These are phyloP conservation scores for Podospora pseudocomata DNA, from an alignment of 495 filamentous ascomycete species.

Conservation along the genomic window DNA sequence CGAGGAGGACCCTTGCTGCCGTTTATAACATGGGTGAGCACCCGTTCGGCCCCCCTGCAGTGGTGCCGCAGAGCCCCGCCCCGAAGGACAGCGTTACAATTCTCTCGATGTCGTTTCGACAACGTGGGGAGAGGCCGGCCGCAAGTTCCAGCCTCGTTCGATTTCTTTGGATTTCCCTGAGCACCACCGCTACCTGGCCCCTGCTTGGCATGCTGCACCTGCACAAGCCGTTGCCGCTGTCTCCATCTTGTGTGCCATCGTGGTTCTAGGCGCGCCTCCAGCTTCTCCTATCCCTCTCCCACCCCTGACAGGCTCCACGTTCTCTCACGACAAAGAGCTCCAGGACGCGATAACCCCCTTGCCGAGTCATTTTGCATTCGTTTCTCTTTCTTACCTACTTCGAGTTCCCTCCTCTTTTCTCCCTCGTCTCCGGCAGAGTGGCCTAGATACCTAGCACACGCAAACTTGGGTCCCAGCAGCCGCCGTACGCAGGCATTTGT, in stretches of 20 bases:
- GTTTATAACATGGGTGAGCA: constrained; percentile 7
- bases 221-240: constrained; percentile 9
- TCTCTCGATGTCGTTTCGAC: constrained; percentile 14
- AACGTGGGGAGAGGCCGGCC: constrained; percentile 9
- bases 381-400: constrained; percentile 10
- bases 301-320: constrained; percentile 25
- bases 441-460: constrained; percentile 8
- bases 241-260: constrained; percentile 1
- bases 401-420: constrained; percentile 15
- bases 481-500: constrained; percentile 47
- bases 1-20: constrained; percentile 10
- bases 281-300: constrained; percentile 5
- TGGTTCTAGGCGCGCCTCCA: constrained; percentile 1
- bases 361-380: constrained; percentile 22
- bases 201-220: constrained; percentile 14
- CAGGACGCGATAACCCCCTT: constrained; percentile 12
- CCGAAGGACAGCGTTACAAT: constrained; percentile 2
- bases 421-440: constrained; percentile 1
- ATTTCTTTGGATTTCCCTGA: neutral
- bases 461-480: constrained; percentile 24
- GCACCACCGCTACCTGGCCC: constrained; percentile 4
- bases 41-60: constrained; percentile 11
- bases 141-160: constrained; percentile 10
- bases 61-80: constrained; percentile 14
- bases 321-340: neutral